Conservation (phyloP, 371 early-diverging fungal genomes). For the Zopfochytrium polystomum region DNA sequence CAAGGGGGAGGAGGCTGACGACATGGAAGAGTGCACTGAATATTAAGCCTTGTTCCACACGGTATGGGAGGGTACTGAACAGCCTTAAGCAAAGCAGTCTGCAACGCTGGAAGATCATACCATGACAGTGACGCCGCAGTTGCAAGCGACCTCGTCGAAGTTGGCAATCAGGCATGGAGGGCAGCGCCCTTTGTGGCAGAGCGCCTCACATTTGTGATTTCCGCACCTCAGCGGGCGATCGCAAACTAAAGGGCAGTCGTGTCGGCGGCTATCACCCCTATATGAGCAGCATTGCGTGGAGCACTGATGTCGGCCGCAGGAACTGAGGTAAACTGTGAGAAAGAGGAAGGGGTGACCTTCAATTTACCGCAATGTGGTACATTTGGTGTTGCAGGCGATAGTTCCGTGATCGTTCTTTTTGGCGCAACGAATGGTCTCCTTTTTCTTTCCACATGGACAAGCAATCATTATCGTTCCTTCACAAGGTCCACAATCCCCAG, state of each 20-base stretch:
- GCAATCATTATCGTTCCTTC: too few relatives aligned
- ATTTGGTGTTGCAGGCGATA: too few relatives aligned
- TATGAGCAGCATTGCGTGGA: not conserved
- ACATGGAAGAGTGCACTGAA: constrained; percentile 6
- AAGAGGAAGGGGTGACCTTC: too few relatives aligned
- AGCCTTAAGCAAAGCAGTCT: too few relatives aligned
- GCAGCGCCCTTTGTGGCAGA: constrained; percentile 17
- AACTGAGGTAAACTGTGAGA: too few relatives aligned
- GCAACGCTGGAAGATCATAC: too few relatives aligned
- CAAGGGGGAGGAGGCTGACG: constrained; percentile 6
- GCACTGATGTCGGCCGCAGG: constrained; percentile 13
- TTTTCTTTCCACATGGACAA: too few relatives aligned
- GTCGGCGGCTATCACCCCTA: constrained; percentile 1
- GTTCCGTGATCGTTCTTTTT: too few relatives aligned
- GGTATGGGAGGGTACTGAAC: constrained; percentile 22
- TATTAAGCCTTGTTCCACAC: constrained; percentile 12
- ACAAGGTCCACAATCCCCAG: too few relatives aligned
- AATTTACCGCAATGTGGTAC: too few relatives aligned
- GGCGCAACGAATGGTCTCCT: too few relatives aligned
- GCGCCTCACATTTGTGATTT: constrained; percentile 16
- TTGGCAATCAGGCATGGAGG: constrained; percentile 19
- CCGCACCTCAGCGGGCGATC: constrained; percentile 14
- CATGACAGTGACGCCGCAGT: constrained; percentile 16
- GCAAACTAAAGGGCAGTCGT: constrained; percentile 17
- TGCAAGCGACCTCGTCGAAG: constrained; percentile 22